phyloP scores from a whole-genome alignment of 2,329 filamentous ascomycete species.

The Phaeomoniella chlamydospora region DNA sequence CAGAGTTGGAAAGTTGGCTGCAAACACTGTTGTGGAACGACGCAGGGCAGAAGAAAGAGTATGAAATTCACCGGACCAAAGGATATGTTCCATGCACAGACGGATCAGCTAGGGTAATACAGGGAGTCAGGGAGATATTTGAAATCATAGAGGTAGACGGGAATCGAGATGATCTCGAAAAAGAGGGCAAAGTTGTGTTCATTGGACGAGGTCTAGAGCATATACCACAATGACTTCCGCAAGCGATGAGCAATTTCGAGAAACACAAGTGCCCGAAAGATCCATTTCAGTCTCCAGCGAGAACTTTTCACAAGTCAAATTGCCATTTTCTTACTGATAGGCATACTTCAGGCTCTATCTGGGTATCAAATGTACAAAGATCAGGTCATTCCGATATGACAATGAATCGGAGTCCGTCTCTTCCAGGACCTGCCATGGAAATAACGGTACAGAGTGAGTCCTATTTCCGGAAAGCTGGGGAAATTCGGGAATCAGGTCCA shows the following conservation, averaged over 20 bases:
- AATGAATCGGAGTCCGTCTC: no score
- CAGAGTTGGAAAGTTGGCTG: conserved; percentile 64
- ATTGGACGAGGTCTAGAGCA: conserved; percentile 27
- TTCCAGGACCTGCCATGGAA: no score
- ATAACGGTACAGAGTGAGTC: no score
- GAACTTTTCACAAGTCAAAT: no score
- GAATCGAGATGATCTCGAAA: conserved; percentile 9
- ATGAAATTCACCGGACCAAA: conserved; percentile 83
- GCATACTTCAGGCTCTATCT: no score
- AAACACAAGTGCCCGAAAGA: no score
- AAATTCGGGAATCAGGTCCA: no score
- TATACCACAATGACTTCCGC: conserved; percentile 10
- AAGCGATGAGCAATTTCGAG: conserved; percentile 19
- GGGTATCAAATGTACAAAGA: no score
- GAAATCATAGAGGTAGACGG: conserved; percentile 57
- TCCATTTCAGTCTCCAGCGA: no score
- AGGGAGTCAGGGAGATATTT: conserved; percentile 87
- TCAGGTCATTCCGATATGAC: no score
- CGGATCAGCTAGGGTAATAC: conserved; percentile 60
- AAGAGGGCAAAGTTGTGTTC: conserved; percentile 26
- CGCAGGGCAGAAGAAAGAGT: conserved; percentile 28
- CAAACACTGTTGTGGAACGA: conserved; percentile 73
- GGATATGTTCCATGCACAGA: conserved; percentile 55
- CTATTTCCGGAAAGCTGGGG: no score
- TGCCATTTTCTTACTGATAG: no score